Conservation (phyloP, 768 basidiomycete genomes). For the Phlegmacium glaucopus region DNA sequence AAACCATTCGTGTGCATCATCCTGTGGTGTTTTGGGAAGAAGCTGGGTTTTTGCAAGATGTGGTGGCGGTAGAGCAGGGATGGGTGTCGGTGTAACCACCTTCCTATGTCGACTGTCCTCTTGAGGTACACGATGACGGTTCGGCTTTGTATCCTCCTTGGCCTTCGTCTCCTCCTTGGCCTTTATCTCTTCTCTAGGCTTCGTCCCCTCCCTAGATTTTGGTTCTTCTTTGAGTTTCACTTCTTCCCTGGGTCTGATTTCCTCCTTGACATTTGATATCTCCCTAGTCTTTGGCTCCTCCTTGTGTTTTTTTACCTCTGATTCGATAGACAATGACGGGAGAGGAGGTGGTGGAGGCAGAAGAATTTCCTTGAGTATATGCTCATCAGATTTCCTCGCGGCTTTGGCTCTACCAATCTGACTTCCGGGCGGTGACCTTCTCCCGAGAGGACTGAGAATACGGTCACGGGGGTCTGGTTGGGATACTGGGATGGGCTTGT, state of each 20-base stretch:
- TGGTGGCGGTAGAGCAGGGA: conserved; percentile 7
- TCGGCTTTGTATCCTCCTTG: conserved; percentile 14
- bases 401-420: conserved; percentile 42
- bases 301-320: neutral
- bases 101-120: conserved; percentile 18
- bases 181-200: conserved; percentile 3
- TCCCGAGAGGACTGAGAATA: conserved; percentile 28
- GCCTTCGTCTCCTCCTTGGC: conserved; percentile 20
- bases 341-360: conserved; percentile 10
- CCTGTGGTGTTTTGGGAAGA: conserved; percentile 26
- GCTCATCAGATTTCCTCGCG: conserved; percentile 40
- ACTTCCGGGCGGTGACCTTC: conserved; percentile 50
- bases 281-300: too few relatives aligned
- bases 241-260: too few relatives aligned
- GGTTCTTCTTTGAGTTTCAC: too few relatives aligned
- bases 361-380: conserved; percentile 17
- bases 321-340: conserved; percentile 6
- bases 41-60: conserved; percentile 1
- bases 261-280: too few relatives aligned
- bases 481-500: conserved; percentile 8
- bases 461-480: conserved; percentile 15
- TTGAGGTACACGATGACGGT: conserved; percentile 2
- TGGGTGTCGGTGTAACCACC: conserved; percentile 2
- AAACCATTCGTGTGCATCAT: conserved; percentile 62
- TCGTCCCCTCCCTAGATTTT: too few relatives aligned